Percentiles rank a stretch among this genome's conserved stretches.
These are phyloP conservation scores for Paramecium primaurelia DNA, from an alignment of 73 alveolate genomes.

Conservation along the genomic window DNA sequence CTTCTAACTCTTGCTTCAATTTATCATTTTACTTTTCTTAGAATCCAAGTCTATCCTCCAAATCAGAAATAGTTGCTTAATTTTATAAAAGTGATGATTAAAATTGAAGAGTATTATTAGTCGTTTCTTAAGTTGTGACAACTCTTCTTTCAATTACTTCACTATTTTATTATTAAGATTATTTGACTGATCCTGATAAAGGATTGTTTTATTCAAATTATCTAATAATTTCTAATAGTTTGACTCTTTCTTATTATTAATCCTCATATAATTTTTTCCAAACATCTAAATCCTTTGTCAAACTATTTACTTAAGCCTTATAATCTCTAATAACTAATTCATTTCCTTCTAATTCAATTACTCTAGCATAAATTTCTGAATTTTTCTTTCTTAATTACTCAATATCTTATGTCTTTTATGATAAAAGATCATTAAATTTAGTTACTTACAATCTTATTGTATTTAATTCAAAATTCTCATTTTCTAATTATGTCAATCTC, in stretches of 20 bases:
- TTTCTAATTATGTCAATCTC: neutral
- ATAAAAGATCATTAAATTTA: neutral
- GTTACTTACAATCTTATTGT: neutral
- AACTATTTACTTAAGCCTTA: neutral
- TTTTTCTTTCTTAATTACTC: neutral
- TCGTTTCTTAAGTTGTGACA: neutral
- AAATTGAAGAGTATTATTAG: neutral
- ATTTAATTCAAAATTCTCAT: constrained; percentile 12
- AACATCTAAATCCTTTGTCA: neutral
- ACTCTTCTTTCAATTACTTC: neutral
- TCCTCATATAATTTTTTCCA: neutral
- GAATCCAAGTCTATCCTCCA: neutral
- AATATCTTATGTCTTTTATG: neutral
- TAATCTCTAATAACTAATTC: neutral
- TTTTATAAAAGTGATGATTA: neutral
- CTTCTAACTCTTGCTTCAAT: neutral
- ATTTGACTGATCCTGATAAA: neutral
- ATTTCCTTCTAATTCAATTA: constrained; percentile 9
- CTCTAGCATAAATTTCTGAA: neutral
- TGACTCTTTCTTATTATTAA: neutral
- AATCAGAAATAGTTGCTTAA: neutral
- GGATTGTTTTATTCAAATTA: neutral
- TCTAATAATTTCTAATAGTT: neutral
- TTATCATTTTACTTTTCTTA: neutral
- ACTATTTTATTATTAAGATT: neutral